Percentiles rank a stretch among this genome's conserved stretches.
These are phyloP conservation scores for Acacia concinna DNA, from an alignment of 331 rosid genomes.

Conservation along the genomic window DNA sequence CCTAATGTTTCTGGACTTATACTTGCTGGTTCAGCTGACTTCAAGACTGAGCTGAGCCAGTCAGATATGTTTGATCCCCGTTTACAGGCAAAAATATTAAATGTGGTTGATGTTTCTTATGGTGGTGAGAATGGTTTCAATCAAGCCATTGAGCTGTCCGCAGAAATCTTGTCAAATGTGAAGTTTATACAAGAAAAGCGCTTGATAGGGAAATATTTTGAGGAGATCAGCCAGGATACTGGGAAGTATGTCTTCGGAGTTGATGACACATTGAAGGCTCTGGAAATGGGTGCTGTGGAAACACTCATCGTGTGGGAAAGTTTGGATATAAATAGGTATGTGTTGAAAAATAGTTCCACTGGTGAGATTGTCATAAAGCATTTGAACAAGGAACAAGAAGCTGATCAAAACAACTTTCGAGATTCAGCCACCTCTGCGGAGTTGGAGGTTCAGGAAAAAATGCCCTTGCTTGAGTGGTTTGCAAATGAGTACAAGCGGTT, in stretches of 20 bases:
- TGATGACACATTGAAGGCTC: slow-evolving; percentile 67
- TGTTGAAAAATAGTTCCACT: slow-evolving; percentile 49
- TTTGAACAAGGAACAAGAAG: slow-evolving; percentile 59
- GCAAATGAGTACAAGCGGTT: slow-evolving; percentile 64
- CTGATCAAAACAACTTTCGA: slow-evolving; percentile 54
- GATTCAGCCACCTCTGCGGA: slow-evolving; percentile 44
- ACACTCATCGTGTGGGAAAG: slow-evolving; percentile 69
- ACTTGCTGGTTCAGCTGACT: slow-evolving; percentile 75
- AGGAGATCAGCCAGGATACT: slow-evolving; percentile 74
- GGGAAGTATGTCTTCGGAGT: slow-evolving; percentile 72
- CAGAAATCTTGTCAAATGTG: slow-evolving; percentile 62
- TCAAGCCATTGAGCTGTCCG: slow-evolving; percentile 68
- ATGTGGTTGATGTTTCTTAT: slow-evolving; percentile 72
- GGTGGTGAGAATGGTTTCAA: slow-evolving; percentile 76
- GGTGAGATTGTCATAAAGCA: slow-evolving; percentile 61
- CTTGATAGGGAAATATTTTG: slow-evolving; percentile 64
- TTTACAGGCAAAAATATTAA: slow-evolving; percentile 63
- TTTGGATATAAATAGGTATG: slow-evolving; percentile 59
- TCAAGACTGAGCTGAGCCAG: slow-evolving; percentile 74
- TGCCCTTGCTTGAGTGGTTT: slow-evolving; percentile 72
- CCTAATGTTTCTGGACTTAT: slow-evolving; percentile 75
- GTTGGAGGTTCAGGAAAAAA: slow-evolving; percentile 67
- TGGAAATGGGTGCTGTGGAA: slow-evolving; percentile 78
- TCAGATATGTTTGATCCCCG: slow-evolving; percentile 79
- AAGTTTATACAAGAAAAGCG: slow-evolving; percentile 73